Conservation (phyloP, 352 stramenopile species). For the Elongisporangium undulatum region DNA sequence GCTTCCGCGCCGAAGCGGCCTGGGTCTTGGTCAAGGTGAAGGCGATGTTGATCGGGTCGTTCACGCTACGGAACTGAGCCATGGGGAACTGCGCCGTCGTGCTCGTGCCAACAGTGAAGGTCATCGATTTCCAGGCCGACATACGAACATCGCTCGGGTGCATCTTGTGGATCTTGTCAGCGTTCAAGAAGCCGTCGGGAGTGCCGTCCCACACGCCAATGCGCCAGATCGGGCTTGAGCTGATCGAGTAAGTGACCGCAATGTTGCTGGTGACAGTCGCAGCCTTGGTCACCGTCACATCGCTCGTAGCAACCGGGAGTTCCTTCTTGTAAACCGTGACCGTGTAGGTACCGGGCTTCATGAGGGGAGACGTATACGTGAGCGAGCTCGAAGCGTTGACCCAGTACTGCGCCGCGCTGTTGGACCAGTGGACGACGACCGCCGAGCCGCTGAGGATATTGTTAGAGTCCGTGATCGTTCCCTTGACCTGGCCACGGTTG, state of each 20-base stretch:
- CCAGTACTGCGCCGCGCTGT: slow-evolving; percentile 50
- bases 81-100: slow-evolving; percentile 30
- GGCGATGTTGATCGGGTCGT: slow-evolving; percentile 36
- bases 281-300: slow-evolving; percentile 17
- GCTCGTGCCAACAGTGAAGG: slow-evolving; percentile 26
- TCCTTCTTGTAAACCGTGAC: slow-evolving; percentile 54
- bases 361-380: slow-evolving; percentile 34
- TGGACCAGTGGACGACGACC: slow-evolving; percentile 35
- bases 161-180: slow-evolving; percentile 48
- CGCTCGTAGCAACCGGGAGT: slow-evolving; percentile 30
- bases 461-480: slow-evolving; percentile 25
- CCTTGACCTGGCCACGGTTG: slow-evolving; percentile 25
- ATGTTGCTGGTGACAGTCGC: slow-evolving; percentile 10
- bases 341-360: slow-evolving; percentile 45
- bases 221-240: slow-evolving; percentile 28
- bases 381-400: slow-evolving; percentile 12
- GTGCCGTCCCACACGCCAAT: slow-evolving; percentile 53
- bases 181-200: slow-evolving; percentile 40
- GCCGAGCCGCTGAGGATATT: slow-evolving; percentile 17
- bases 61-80: slow-evolving; percentile 42
- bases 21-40: slow-evolving; percentile 32
- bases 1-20: slow-evolving; percentile 15
- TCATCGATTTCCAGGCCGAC: slow-evolving; percentile 16
- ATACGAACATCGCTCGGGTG: slow-evolving; percentile 49
- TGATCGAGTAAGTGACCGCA: slow-evolving; percentile 19